phyloP scores from a whole-genome alignment of 495 filamentous ascomycete species.

The Ramalina peruviana region DNA sequence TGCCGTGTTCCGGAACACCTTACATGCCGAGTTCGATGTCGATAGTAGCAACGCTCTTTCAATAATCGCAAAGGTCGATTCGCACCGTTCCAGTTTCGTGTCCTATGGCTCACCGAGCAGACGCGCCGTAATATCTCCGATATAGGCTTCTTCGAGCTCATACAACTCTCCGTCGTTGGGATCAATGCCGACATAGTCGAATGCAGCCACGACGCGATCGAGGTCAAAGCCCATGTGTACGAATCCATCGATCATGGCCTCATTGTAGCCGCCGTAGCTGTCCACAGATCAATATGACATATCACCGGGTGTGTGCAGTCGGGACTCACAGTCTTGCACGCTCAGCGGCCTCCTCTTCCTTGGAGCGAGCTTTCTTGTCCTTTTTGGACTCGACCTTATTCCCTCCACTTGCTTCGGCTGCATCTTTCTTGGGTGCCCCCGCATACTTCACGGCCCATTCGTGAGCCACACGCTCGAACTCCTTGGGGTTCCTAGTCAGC shows the following conservation, averaged over 20 bases:
- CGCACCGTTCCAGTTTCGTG: no score
- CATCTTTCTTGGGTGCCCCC: constrained; percentile 49
- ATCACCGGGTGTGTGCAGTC: constrained; percentile 1
- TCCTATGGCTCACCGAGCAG: constrained; percentile 59
- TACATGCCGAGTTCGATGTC: neutral
- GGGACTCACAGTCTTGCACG: constrained; percentile 30
- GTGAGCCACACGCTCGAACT: constrained; percentile 70
- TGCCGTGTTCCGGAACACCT: constrained; percentile 1
- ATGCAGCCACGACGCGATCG: constrained; percentile 72
- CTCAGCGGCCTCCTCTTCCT: constrained; percentile 27
- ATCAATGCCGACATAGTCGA: constrained; percentile 70
- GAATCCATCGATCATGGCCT: constrained; percentile 76
- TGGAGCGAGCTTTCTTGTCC: constrained; percentile 32
- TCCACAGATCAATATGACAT: constrained; percentile 20
- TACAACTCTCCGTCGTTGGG: constrained; percentile 64
- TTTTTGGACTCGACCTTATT: constrained; percentile 34
- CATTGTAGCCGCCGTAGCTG: constrained; percentile 84
- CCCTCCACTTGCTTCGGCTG: constrained; percentile 35
- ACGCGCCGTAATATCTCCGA: constrained; percentile 77
- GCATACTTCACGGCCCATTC: constrained; percentile 85
- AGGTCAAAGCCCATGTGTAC: constrained; percentile 88
- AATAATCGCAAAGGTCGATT: no score
- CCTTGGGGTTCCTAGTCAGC: constrained; percentile 63
- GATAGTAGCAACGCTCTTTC: no score
- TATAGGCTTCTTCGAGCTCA: constrained; percentile 69